These are phyloP conservation scores for Soucietia sequanensis DNA, from an alignment of 805 yeast species.

Conservation along the genomic window DNA sequence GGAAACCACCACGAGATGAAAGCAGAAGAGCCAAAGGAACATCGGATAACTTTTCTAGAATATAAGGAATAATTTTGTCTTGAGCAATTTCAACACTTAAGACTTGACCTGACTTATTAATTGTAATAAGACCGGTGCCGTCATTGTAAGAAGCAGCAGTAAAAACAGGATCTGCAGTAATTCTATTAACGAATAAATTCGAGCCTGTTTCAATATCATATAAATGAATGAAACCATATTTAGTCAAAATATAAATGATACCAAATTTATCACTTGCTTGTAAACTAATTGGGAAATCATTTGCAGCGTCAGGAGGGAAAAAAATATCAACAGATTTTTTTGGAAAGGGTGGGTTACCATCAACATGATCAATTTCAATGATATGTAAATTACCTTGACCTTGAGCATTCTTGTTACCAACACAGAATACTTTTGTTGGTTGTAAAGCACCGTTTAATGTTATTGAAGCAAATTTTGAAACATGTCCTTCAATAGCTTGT, in stretches of 20 bases:
- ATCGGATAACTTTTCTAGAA: constrained; percentile 81
- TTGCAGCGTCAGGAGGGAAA: constrained; percentile 94
- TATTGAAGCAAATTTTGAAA: constrained; percentile 80
- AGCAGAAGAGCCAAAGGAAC: constrained; percentile 82
- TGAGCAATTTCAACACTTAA: constrained; percentile 86
- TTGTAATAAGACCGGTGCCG: constrained; percentile 83
- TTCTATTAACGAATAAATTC: constrained; percentile 91
- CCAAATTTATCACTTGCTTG: constrained; percentile 86
- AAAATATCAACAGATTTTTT: constrained; percentile 91
- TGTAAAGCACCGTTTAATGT: constrained; percentile 67
- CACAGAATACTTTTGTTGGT: constrained; percentile 85
- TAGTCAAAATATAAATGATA: constrained; percentile 83
- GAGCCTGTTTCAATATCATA: constrained; percentile 93
- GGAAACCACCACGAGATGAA: constrained; percentile 93
- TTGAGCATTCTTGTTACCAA: constrained; percentile 83
- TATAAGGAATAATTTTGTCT: constrained; percentile 83
- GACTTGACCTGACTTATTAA: constrained; percentile 94
- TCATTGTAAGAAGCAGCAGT: constrained; percentile 75
- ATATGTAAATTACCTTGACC: constrained; percentile 76
- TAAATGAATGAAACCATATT: constrained; percentile 93
- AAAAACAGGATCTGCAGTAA: constrained; percentile 93
- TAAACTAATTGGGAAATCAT: constrained; percentile 94
- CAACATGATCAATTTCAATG: constrained; percentile 94
- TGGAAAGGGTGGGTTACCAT: constrained; percentile 75
- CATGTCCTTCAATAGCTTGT: constrained; percentile 98